A percentile compares a stretch with the other conserved stretches of the same genome.
These are phyloP conservation scores for Cynara cardunculus DNA, from an alignment of 129 eudicot genomes.

Conservation along the genomic window DNA sequence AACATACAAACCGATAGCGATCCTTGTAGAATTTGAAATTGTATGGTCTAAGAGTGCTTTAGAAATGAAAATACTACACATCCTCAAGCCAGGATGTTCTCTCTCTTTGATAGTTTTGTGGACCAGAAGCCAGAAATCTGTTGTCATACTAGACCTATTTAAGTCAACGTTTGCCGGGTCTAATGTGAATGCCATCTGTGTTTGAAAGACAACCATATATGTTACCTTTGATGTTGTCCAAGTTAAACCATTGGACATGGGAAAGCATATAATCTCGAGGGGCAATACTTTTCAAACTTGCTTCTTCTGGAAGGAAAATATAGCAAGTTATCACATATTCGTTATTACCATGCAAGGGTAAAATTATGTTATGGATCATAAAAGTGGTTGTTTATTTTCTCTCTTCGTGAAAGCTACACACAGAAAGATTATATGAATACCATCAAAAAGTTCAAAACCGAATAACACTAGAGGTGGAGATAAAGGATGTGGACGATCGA, in stretches of 20 bases:
- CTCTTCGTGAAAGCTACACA: too few species aligned
- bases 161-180: background rate
- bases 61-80: background rate
- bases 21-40: background rate
- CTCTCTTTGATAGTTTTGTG: background rate
- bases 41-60: background rate
- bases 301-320: background rate
- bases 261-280: background rate
- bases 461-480: background rate
- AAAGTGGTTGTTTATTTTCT: too few species aligned
- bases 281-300: background rate
- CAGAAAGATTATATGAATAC: too few species aligned
- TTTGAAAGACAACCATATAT: background rate
- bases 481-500: background rate
- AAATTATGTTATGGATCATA: too few species aligned
- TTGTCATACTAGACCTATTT: background rate
- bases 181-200: too few species aligned
- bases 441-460: too few species aligned
- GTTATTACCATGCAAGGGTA: too few species aligned
- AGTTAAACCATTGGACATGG: background rate
- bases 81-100: background rate
- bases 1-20: background rate
- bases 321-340: too few species aligned
- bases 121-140: background rate
- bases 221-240: background rate